Conservation (phyloP, 225 moss, liverwort and hornwort species). For the Marchantia polymorpha region DNA sequence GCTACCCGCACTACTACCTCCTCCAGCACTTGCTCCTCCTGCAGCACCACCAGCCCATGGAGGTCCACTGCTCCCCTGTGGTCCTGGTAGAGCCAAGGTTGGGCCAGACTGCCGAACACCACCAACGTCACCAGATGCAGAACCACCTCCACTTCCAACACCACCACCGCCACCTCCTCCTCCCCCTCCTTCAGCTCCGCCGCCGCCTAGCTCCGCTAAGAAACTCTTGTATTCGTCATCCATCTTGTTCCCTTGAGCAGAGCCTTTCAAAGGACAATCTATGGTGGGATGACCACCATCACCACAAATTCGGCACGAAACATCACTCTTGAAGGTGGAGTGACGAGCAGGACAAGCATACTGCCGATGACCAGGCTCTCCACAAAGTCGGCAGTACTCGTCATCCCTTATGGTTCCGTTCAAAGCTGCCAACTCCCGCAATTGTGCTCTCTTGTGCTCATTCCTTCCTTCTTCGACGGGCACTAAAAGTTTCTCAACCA, state of each 20-base stretch:
- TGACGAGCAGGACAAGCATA: constrained; percentile 95
- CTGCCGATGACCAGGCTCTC: constrained; percentile 96
- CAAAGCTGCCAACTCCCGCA: constrained; percentile 93
- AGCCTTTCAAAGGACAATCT: constrained; percentile 95
- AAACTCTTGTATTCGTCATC: constrained; percentile 99
- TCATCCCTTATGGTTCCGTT: constrained; percentile 98
- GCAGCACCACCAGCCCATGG: constrained; percentile 74
- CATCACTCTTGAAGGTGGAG: constrained; percentile 97
- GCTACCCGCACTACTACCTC: constrained; percentile 44
- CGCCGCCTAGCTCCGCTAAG: constrained; percentile 93
- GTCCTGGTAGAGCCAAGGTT: constrained; percentile 75
- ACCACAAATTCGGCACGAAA: constrained; percentile 93
- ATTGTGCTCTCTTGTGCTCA: constrained; percentile 92
- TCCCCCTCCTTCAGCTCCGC: constrained; percentile 61
- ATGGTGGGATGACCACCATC: constrained; percentile 99
- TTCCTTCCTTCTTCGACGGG: constrained; percentile 97
- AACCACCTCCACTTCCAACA: constrained; percentile 45
- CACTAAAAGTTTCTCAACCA: constrained; percentile 94
- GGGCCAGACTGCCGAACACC: constrained; percentile 65
- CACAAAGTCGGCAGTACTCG: constrained; percentile 96
- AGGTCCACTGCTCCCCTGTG: constrained; percentile 63
- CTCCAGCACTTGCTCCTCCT: constrained; percentile 52
- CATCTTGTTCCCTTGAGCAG: constrained; percentile 98
- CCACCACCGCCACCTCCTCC: constrained; percentile 52
- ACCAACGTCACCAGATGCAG: constrained; percentile 68